Evolutionary conservation across 2,329 filamentous ascomycete species (phyloP).

Genomic region (Aspergillus aculeatus): DNA sequence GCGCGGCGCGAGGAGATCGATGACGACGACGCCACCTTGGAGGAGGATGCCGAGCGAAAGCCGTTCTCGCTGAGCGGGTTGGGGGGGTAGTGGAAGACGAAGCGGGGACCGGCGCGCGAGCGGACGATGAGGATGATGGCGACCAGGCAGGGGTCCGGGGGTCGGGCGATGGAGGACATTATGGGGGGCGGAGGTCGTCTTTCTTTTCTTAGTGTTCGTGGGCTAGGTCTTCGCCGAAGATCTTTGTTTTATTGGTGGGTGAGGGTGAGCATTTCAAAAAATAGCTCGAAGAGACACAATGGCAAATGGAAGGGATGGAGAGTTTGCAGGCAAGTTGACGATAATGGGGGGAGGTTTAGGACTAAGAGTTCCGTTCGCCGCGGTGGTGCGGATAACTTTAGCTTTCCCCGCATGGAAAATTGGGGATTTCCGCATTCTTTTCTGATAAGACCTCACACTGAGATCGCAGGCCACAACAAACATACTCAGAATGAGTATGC

Average conservation of each 20-base stretch:
- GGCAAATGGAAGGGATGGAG: too few species aligned
- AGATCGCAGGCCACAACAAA: too few species aligned
- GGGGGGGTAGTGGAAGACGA: conserved; percentile 86
- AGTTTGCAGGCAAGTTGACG: too few species aligned
- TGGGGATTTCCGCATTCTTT: background rate
- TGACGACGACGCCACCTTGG: conserved; percentile 15
- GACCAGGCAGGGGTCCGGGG: conserved; percentile 58
- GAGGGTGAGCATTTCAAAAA: too few species aligned
- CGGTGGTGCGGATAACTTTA: conserved; percentile 9
- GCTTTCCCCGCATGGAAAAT: conserved; percentile 19
- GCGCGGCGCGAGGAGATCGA: conserved; percentile 25
- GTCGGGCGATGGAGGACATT: conserved; percentile 49
- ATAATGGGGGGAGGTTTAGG: too few species aligned
- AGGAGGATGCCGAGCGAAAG: conserved; percentile 31
- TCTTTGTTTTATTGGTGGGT: too few species aligned
- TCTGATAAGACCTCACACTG: background rate
- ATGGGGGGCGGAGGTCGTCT: background rate
- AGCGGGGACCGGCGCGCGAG: conserved; percentile 73
- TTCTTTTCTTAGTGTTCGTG: background rate
- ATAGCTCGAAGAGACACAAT: too few species aligned
- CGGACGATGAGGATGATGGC: conserved; percentile 73
- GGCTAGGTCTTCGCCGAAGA: background rate
- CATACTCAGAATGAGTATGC: too few species aligned
- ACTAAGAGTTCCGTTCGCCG: background rate
- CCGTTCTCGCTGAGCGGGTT: conserved; percentile 45